Base-by-base conservation (phyloP, 176 grass and related monocot genomes). In the Oryza meyeriana region DNA sequence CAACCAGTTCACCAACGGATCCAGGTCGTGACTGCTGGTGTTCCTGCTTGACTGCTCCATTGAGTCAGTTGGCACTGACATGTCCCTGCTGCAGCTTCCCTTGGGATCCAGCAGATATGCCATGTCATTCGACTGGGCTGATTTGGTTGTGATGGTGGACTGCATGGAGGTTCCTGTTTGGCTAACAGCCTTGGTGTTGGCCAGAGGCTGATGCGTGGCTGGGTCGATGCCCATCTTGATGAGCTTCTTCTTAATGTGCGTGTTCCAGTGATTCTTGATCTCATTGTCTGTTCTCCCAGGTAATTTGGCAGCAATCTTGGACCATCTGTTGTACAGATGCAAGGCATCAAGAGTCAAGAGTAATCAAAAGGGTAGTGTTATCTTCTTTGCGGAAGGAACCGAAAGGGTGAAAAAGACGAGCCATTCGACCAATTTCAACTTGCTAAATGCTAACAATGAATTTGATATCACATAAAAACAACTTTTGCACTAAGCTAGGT, bases 201-300 rank as follows among this genome's bases (percentile, higher is more conserved):
- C 4, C 35, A 95, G 55, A 72, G 77, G 87, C 69, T 92, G 58
- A 47, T 92, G 93, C 0, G 93, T 95, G 38, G 81, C 79, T 0
- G 93, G 93, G 88, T 95, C 85, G 5, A 95, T 81, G 12, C 93
- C 90, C 87, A 92, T 90, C 68, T 81, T 92, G 69, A 94, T 7
- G 45, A 97, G 94, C 72, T 97, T 97, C 86, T 92, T 89, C 86
- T 91, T 93, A 78, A 97, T 91, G 86, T 97, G 94, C 0, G 94
- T 97, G 75, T 97, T 97, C 94, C 94, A 97, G 68, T 97, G 86
- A 71, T 97, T 97, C 86, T 97, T 97, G 76, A 97, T 97, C 74
- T 97, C 94, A 34, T 97, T 97, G 40, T 94, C 92, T 1, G 93
- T 95, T 71, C 93, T 74, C 17, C 93, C 93, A 4, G 93, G 93